Evolutionary conservation across 2,329 filamentous ascomycete genomes (phyloP).

Genomic region (Xylariaceae sp.): DNA sequence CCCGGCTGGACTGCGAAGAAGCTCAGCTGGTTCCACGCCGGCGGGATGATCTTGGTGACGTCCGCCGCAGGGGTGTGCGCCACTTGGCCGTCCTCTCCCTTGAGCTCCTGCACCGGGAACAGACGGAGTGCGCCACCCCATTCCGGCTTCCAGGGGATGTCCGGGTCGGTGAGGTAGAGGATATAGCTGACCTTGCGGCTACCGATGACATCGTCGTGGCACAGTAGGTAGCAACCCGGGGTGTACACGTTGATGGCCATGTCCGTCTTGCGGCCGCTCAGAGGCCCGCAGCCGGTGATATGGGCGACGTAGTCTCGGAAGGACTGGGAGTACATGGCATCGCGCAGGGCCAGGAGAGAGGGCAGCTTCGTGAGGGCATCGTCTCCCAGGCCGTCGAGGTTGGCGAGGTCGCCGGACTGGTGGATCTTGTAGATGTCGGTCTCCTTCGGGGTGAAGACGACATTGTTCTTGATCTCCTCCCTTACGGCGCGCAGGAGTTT

Average conservation of each 20-base stretch:
- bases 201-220: constrained; percentile 99
- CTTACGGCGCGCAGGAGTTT: constrained; percentile 79
- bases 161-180: constrained; percentile 88
- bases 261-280: constrained; percentile 93
- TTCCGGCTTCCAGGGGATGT: constrained; percentile 79
- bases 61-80: constrained; percentile 79
- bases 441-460: constrained; percentile 96
- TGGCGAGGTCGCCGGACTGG: constrained; percentile 95
- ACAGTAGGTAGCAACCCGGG: constrained; percentile 88
- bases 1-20: constrained; percentile 98
- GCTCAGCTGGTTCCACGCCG: constrained; percentile 93
- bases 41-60: constrained; percentile 76
- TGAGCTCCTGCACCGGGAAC: constrained; percentile 64
- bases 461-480: constrained; percentile 79
- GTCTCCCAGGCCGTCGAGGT: constrained; percentile 89
- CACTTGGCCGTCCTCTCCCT: constrained; percentile 63
- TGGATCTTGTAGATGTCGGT: constrained; percentile 99
- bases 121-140: constrained; percentile 92
- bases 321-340: constrained; percentile 83
- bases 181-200: constrained; percentile 95
- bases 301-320: constrained; percentile 86
- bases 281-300: constrained; percentile 77
- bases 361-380: constrained; percentile 79
- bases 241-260: constrained; percentile 99
- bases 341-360: constrained; percentile 83